Evolutionary conservation across 2,329 filamentous ascomycete species (phyloP).

Genomic region (Cordyceps cateniannulata): DNA sequence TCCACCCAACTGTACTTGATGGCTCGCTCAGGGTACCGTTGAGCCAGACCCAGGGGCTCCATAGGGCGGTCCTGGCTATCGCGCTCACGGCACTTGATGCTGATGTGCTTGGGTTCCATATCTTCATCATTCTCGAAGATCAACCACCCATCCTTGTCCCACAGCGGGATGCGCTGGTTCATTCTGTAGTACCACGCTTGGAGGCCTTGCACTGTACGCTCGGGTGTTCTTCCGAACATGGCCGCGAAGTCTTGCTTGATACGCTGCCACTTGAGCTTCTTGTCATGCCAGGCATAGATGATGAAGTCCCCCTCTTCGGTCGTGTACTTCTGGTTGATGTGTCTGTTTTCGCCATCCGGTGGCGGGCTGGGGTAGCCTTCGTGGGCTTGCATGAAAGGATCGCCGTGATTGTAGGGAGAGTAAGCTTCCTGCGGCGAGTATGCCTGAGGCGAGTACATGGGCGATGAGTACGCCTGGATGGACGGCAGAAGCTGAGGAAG

Average conservation of each 20-base stretch:
- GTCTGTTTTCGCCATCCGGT: conserved; percentile 30
- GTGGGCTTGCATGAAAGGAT: conserved; percentile 20
- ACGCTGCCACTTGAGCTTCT: conserved; percentile 35
- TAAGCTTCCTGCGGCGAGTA: conserved; percentile 18
- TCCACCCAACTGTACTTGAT: conserved; percentile 40
- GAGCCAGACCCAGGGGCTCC: conserved; percentile 31
- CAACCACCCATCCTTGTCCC: conserved; percentile 34
- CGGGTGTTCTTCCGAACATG: conserved; percentile 31
- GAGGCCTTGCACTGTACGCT: conserved; percentile 34
- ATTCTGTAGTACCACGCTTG: conserved; percentile 39
- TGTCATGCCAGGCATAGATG: conserved; percentile 38
- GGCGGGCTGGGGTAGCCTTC: conserved; percentile 30
- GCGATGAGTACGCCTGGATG: conserved; percentile 16
- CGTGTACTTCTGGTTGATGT: conserved; percentile 39
- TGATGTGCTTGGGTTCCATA: conserved; percentile 29
- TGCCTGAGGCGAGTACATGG: neutral
- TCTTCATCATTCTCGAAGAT: conserved; percentile 34
- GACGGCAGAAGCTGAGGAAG: conserved; percentile 21
- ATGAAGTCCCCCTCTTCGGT: conserved; percentile 38
- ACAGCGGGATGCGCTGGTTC: conserved; percentile 35
- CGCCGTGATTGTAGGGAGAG: conserved; percentile 18
- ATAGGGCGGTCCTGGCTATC: conserved; percentile 30
- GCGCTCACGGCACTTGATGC: conserved; percentile 34
- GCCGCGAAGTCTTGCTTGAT: conserved; percentile 33
- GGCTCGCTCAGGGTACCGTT: conserved; percentile 42